phyloP scores from a whole-genome alignment of 371 early-diverging fungal genomes.

The Nematocida sp. region DNA sequence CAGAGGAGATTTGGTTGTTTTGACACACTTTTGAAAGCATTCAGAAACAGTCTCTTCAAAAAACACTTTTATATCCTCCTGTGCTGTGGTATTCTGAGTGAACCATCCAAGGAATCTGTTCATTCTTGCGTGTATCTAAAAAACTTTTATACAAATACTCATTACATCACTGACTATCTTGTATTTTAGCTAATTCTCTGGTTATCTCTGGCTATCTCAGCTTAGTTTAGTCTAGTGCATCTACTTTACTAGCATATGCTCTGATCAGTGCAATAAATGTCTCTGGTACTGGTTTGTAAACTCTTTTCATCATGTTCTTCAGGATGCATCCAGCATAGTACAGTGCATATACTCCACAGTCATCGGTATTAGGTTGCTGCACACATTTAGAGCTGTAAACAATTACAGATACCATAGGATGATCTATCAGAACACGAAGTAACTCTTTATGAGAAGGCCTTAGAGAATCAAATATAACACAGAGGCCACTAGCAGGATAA shows the following conservation, averaged over 20 bases:
- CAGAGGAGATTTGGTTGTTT: neutral
- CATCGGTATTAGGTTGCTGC: constrained; percentile 28
- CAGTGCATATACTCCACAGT: constrained; percentile 39
- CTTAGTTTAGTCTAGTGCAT: neutral
- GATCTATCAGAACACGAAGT: constrained; percentile 2
- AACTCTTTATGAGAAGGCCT: neutral
- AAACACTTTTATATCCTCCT: constrained; percentile 25
- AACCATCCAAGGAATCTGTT: neutral
- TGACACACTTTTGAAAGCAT: constrained; percentile 36
- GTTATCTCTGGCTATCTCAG: neutral
- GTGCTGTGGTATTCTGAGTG: neutral
- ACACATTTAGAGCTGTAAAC: constrained; percentile 1
- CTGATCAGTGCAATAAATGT: neutral
- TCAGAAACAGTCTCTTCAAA: constrained; percentile 34
- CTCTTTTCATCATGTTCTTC: neutral
- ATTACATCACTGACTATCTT: neutral
- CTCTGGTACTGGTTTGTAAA: neutral
- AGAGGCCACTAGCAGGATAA: neutral
- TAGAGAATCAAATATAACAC: constrained; percentile 25
- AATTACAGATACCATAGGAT: neutral
- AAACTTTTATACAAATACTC: constrained; percentile 16
- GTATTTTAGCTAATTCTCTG: neutral
- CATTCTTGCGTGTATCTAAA: too few relatives aligned
- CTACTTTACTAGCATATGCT: neutral
- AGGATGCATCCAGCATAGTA: constrained; percentile 40